phyloP scores from a whole-genome alignment of 139 green algal genomes.

The Closterium sp. region DNA sequence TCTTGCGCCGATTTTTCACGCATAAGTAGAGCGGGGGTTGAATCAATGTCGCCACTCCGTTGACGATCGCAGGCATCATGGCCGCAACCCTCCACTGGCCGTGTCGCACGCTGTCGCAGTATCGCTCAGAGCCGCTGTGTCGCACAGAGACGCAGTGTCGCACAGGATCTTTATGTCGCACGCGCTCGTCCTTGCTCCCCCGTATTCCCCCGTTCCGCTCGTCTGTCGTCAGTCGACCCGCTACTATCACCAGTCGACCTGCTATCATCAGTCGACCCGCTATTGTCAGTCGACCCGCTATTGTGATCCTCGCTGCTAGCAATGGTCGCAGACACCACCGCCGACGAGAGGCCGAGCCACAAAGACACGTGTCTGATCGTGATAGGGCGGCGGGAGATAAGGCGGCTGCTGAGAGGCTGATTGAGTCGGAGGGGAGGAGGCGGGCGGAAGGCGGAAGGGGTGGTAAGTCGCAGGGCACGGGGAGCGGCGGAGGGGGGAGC shows the following conservation, averaged over 20 bases:
- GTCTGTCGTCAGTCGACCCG: neutral
- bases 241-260: neutral
- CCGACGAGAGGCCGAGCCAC: neutral
- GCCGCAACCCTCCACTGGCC: too few relatives aligned
- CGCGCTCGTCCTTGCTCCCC: neutral
- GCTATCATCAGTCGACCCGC: neutral
- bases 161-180: neutral
- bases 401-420: neutral
- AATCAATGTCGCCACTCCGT: too few relatives aligned
- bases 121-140: too few relatives aligned
- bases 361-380: neutral
- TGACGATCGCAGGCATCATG: too few relatives aligned
- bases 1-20: too few relatives aligned
- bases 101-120: too few relatives aligned
- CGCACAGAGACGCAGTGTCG: too few relatives aligned
- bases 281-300: neutral
- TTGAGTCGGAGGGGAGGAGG: neutral
- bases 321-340: neutral
- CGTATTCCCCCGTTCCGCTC: neutral
- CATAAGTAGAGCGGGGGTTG: too few relatives aligned
- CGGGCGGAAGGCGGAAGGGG: neutral
- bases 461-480: neutral
- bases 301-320: neutral
- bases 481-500: neutral
- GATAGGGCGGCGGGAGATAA: neutral